phyloP scores from a whole-genome alignment of 345 rosid genomes.

The Aquilaria sinensis region DNA sequence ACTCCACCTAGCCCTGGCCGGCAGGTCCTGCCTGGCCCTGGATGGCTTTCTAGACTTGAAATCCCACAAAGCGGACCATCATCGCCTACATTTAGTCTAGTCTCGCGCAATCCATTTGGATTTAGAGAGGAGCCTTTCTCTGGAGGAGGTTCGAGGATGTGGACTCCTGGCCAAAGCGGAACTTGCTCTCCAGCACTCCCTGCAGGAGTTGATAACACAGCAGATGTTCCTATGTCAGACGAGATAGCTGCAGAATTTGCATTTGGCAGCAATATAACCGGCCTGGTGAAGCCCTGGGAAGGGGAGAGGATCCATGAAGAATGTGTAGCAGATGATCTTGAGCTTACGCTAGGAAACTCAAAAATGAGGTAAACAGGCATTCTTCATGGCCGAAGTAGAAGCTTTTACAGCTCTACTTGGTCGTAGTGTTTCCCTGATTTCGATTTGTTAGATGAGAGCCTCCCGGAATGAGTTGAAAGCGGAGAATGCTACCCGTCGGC shows the following conservation, averaged over 20 bases:
- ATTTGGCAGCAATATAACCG: conserved; percentile 60
- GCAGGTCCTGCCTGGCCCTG: conserved; percentile 67
- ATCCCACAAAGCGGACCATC: conserved; percentile 67
- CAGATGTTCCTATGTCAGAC: conserved; percentile 83
- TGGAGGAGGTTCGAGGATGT: conserved; percentile 72
- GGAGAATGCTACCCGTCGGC: too few relatives aligned
- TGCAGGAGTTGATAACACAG: conserved; percentile 62
- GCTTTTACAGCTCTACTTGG: too few relatives aligned
- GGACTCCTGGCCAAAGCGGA: conserved; percentile 98
- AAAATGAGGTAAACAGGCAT: conserved; percentile 39
- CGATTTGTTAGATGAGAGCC: too few relatives aligned
- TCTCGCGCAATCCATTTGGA: conserved; percentile 70
- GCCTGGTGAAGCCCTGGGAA: conserved; percentile 96
- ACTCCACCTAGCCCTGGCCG: conserved; percentile 95
- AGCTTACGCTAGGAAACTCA: conserved; percentile 94
- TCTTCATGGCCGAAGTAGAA: too few relatives aligned
- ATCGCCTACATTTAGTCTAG: conserved; percentile 90
- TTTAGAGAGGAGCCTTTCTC: conserved; percentile 54
- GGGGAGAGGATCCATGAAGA: conserved; percentile 97
- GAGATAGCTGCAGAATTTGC: conserved; percentile 76
- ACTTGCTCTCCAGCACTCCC: conserved; percentile 87
- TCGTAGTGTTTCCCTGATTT: too few relatives aligned
- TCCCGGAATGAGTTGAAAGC: too few relatives aligned
- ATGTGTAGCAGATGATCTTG: conserved; percentile 88
- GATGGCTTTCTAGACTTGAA: conserved; percentile 77